Evolutionary conservation across 495 filamentous ascomycete species (phyloP).

Genomic region (Cercophora samala): DNA sequence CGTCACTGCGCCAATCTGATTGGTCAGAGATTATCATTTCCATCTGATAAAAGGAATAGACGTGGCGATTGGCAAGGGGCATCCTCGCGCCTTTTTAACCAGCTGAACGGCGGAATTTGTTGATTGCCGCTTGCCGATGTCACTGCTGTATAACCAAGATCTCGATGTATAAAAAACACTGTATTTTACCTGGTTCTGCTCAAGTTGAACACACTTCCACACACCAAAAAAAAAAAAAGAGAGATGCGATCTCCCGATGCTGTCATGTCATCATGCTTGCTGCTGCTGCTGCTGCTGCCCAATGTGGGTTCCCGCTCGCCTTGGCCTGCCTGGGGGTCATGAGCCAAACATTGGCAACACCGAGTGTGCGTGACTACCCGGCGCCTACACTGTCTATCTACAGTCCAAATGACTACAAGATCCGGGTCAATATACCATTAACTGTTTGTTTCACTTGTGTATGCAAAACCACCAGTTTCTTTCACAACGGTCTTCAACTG

Average conservation of each 20-base stretch:
- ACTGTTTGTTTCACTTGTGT: too few species aligned
- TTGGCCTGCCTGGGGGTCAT: not conserved
- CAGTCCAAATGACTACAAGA: not conserved
- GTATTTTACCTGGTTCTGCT: not conserved
- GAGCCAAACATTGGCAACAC: not conserved
- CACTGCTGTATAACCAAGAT: not conserved
- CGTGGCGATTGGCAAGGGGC: not conserved
- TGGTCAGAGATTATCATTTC: slow-evolving; percentile 33
- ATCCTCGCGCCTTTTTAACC: not conserved
- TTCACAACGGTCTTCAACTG: not conserved
- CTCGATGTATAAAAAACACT: not conserved
- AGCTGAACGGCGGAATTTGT: not conserved
- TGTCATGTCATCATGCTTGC: not conserved
- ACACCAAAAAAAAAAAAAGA: not conserved
- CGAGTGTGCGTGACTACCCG: not conserved
- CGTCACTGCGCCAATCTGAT: slow-evolving; percentile 9
- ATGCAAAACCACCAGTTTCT: not conserved
- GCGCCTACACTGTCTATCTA: not conserved
- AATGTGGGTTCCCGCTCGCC: not conserved
- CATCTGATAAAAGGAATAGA: slow-evolving; percentile 29
- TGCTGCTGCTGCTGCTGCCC: too few species aligned
- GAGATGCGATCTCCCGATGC: not conserved
- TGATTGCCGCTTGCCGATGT: not conserved
- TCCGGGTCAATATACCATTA: not conserved
- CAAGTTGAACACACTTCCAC: not conserved